phyloP scores from a whole-genome alignment of 768 basidiomycete genomes.

The Tubosaeta sp. region DNA sequence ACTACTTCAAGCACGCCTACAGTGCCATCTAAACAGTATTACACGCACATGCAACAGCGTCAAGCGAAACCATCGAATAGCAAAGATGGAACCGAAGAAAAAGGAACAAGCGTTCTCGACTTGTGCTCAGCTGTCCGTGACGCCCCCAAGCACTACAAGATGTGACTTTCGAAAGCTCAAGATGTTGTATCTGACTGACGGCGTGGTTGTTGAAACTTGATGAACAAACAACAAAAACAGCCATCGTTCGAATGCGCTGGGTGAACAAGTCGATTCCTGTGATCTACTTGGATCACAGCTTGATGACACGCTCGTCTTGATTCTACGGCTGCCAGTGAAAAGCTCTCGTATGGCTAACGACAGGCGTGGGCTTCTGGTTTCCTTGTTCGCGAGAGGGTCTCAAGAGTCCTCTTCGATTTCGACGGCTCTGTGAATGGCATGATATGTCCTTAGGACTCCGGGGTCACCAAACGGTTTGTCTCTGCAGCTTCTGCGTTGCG shows the following conservation, averaged over 20 bases:
- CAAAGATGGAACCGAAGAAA: slow-evolving; percentile 73
- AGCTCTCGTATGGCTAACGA: slow-evolving; percentile 51
- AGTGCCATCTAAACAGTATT: no score
- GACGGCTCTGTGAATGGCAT: slow-evolving; percentile 52
- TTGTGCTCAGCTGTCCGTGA: slow-evolving; percentile 44
- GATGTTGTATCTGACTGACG: slow-evolving; percentile 45
- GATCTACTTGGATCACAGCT: slow-evolving; percentile 69
- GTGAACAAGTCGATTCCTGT: slow-evolving; percentile 66
- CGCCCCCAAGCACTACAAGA: slow-evolving; percentile 51
- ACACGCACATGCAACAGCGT: slow-evolving; percentile 66
- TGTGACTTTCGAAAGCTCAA: slow-evolving; percentile 55
- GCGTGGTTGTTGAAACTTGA: slow-evolving; percentile 24
- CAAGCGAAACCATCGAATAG: slow-evolving; percentile 67
- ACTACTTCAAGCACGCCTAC: no score
- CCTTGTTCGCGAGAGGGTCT: background rate
- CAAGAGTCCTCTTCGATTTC: slow-evolving; percentile 37
- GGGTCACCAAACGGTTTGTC: slow-evolving; percentile 45
- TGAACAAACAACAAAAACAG: slow-evolving; percentile 16
- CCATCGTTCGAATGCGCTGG: slow-evolving; percentile 40
- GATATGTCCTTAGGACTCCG: slow-evolving; percentile 46
- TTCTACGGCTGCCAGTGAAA: slow-evolving; percentile 53
- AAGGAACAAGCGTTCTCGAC: slow-evolving; percentile 50
- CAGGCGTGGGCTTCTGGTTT: slow-evolving; percentile 5
- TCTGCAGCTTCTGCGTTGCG: slow-evolving; percentile 53
- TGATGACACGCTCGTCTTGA: slow-evolving; percentile 54